A percentile compares a stretch with the other conserved stretches of the same genome.
phyloP scores from a whole-genome alignment of 371 early-diverging fungal species.

The Mortierella sp. region DNA sequence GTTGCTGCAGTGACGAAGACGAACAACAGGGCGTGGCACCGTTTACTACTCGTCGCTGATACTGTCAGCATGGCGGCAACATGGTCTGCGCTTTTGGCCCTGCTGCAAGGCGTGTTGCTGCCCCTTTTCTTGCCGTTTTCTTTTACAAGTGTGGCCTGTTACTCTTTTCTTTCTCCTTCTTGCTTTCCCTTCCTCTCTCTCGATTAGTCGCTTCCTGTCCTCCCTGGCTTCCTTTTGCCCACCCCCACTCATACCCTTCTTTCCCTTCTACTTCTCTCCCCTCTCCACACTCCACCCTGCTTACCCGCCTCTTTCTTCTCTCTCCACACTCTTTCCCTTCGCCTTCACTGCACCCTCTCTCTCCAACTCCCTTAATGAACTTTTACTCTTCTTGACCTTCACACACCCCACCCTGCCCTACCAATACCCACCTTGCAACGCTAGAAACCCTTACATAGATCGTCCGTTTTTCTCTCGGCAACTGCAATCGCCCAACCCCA shows the following conservation, averaged over 20 bases:
- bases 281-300: background rate
- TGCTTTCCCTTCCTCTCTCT: background rate
- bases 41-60: background rate
- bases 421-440: background rate
- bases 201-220: background rate
- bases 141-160: background rate
- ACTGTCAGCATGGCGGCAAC: constrained; percentile 5
- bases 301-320: background rate
- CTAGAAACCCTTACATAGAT: constrained; percentile 8
- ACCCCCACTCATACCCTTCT: background rate
- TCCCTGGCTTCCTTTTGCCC: background rate
- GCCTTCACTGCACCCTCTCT: too few species aligned
- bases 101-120: background rate
- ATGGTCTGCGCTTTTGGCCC: constrained; percentile 12
- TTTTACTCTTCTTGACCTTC: background rate
- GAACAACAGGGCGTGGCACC: too few species aligned
- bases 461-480: background rate
- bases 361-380: background rate
- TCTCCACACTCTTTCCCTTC: too few species aligned
- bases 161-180: background rate
- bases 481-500: background rate
- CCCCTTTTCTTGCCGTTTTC: background rate
- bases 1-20: too few species aligned
- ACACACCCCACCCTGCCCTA: background rate
- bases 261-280: background rate